These are phyloP conservation scores for Parathielavia appendiculata DNA, from an alignment of 495 filamentous ascomycete species.

Conservation along the genomic window DNA sequence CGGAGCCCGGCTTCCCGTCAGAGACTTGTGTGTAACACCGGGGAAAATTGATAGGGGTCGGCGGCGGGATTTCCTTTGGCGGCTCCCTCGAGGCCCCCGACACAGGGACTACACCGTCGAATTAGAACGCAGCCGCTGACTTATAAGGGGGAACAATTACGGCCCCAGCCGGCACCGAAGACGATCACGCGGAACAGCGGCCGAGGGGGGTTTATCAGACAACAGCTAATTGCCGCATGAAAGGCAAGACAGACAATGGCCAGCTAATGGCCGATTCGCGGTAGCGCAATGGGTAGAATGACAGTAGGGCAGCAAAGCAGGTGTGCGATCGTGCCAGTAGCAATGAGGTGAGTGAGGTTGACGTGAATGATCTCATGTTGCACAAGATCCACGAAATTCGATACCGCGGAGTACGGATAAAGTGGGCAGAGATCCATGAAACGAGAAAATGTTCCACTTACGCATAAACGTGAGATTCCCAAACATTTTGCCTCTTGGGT, in stretches of 20 bases:
- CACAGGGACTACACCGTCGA: conserved; percentile 31
- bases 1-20: conserved; percentile 10
- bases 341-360: neutral
- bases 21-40: conserved; percentile 35
- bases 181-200: conserved; percentile 22
- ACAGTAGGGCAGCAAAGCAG: neutral
- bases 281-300: neutral
- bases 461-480: conserved; percentile 32
- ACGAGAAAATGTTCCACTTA: conserved; percentile 24
- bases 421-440: neutral
- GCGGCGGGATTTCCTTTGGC: conserved; percentile 46
- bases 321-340: no score
- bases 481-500: conserved; percentile 27
- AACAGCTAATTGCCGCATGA: conserved; percentile 11
- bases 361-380: neutral
- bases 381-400: neutral
- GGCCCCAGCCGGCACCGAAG: conserved; percentile 15
- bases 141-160: conserved; percentile 1
- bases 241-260: neutral
- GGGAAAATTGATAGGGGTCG: conserved; percentile 51
- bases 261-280: no score
- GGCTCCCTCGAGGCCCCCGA: conserved; percentile 26
- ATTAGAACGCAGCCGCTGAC: conserved; percentile 21
- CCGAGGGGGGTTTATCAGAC: conserved; percentile 3
- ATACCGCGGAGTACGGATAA: neutral